Conservation (phyloP, 768 basidiomycete genomes). For the Cyclocybe aegerita region DNA sequence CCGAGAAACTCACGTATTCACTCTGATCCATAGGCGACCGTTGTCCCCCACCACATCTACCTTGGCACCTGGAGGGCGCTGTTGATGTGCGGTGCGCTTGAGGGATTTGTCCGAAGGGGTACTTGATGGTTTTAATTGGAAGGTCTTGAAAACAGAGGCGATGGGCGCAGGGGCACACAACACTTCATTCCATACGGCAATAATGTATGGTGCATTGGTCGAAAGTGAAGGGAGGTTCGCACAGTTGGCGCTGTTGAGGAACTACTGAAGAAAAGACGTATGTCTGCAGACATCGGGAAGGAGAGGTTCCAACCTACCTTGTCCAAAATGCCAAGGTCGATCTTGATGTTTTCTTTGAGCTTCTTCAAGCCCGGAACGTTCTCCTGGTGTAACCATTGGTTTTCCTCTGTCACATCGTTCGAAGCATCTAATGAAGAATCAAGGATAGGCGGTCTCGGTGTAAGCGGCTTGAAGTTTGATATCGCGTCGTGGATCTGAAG, state of each 20-base stretch:
- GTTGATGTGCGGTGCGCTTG: slow-evolving; percentile 19
- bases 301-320: slow-evolving; percentile 32
- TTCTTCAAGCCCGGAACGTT: slow-evolving; percentile 45
- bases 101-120: slow-evolving; percentile 12
- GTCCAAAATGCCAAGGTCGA: slow-evolving; percentile 44
- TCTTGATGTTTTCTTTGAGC: slow-evolving; percentile 42
- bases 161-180: slow-evolving; percentile 58
- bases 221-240: slow-evolving; percentile 51
- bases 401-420: slow-evolving; percentile 33
- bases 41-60: slow-evolving; percentile 80
- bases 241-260: slow-evolving; percentile 48
- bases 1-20: slow-evolving; percentile 72
- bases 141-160: slow-evolving; percentile 57
- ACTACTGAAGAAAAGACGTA: slow-evolving; percentile 49
- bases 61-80: slow-evolving; percentile 48
- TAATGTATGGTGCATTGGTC: slow-evolving; percentile 78
- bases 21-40: slow-evolving; percentile 76
- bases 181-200: slow-evolving; percentile 83
- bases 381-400: slow-evolving; percentile 42
- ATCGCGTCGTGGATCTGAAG: slow-evolving; percentile 35
- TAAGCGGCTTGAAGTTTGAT: slow-evolving; percentile 36
- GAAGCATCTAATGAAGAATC: slow-evolving; percentile 40
- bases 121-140: slow-evolving; percentile 23
- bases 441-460: slow-evolving; percentile 39
- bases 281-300: slow-evolving; percentile 6